Base-by-base conservation (phyloP, 2,329 filamentous ascomycete genomes). In the Trichophyton rubrum region DNA sequence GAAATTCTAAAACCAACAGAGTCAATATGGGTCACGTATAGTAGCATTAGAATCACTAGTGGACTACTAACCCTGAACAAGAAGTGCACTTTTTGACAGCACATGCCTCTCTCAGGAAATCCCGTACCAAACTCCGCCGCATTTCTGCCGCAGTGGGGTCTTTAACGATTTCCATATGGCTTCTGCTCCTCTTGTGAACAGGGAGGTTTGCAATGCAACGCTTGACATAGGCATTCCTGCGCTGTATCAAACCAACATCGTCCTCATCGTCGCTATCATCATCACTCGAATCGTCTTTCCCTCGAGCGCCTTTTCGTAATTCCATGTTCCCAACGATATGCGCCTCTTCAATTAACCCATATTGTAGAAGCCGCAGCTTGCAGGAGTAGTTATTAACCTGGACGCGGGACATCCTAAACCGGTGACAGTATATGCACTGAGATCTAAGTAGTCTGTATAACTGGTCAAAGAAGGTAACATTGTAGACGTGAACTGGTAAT, bases 381-480 rank as follows among this genome's bases (percentile, higher is more conserved):
- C 90, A 96, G 49, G 82, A 77, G 69, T 89, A 93, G 66, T 85
- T 82, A 74, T 92, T 89, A 64, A 95, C 79, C 63, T 89, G 83
- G 59, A 85, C 82, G 56, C 85, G 82, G n/a, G 86, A 80, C 71
- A 96, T 81, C 70, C 88, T 89, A 66, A 99, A 85, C 61, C 86
- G 85, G 70, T 91, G 87, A 75, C 95, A 99, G 77, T 96, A 96
- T 62, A 87, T 82, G 72, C 93, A 99, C 73, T 92, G 88, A 59
- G 89, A 87, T 67, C 90, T 85, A 20, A 99, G 80, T 53, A 99
- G 79, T 51, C 89, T 86, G 64, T 95, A 83, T 59, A 91, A 82
- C 72, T 96, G 91, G 71, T 96, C 91, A 79, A 99, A 87, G 70
- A 96, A 97, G 1, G 90, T 88, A n/a, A 92, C 89, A 73, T 99